Percentiles rank a stretch among this genome's conserved stretches.
phyloP scores from a whole-genome alignment of 495 filamentous ascomycete species.

The Aspergillus nidulans region DNA sequence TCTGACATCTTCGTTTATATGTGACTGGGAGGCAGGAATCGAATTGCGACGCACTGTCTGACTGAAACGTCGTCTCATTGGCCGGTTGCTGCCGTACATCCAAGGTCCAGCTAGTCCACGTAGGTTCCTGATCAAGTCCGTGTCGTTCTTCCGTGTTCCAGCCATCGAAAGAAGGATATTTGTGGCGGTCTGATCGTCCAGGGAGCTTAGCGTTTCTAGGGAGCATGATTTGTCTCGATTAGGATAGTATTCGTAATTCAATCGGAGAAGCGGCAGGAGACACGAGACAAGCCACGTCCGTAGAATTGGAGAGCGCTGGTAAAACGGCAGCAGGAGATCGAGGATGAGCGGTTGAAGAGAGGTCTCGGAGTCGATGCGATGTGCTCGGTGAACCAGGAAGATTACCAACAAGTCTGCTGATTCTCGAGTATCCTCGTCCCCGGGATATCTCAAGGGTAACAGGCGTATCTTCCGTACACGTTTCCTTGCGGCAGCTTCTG shows the following conservation, averaged over 20 bases:
- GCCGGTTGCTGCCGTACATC: conserved; percentile 66
- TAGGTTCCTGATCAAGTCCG: conserved; percentile 63
- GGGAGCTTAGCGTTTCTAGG: conserved; percentile 54
- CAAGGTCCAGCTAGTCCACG: conserved; percentile 75
- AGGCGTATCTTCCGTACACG: conserved; percentile 68
- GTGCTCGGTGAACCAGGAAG: conserved; percentile 73
- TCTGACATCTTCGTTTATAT: conserved; percentile 19
- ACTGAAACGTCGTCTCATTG: conserved; percentile 54
- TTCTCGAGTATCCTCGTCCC: conserved; percentile 38
- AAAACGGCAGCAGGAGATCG: conserved; percentile 68
- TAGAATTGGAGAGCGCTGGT: conserved; percentile 60
- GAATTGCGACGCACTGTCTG: conserved; percentile 27
- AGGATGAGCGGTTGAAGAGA: conserved; percentile 70
- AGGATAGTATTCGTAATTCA: conserved; percentile 83
- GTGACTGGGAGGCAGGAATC: conserved; percentile 24
- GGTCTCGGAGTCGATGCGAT: conserved; percentile 73
- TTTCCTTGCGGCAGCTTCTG: conserved; percentile 61
- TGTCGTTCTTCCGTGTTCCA: conserved; percentile 34
- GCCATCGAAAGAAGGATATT: conserved; percentile 65
- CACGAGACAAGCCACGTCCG: conserved; percentile 74
- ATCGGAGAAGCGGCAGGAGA: conserved; percentile 70
- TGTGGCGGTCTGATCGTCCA: conserved; percentile 58
- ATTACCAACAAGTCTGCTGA: conserved; percentile 54
- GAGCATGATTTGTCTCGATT: conserved; percentile 50
- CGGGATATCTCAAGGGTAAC: conserved; percentile 52